Base-by-base conservation (phyloP, 2,329 filamentous ascomycete species). In the Blastomyces gilchristii region DNA sequence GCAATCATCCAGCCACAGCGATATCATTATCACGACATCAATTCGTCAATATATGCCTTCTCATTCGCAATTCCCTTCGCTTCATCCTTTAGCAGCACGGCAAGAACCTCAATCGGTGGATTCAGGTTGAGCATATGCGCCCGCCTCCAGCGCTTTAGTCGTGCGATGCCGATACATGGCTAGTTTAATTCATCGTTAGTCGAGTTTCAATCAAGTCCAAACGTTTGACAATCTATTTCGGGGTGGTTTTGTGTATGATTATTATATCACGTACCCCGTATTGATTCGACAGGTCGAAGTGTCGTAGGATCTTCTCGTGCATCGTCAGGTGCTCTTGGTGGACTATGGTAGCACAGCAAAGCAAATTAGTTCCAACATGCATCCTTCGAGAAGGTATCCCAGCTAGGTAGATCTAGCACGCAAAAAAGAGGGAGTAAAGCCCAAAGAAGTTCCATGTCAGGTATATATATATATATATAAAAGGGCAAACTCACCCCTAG, bases 251-350 rank as follows among this genome's bases (percentile, higher is more conserved):
- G 16, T 43, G 12, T 43, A 5, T 43, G 34, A 37, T 37, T 37
- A 37, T 37, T 6, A 58, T 16, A 52, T 25, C 3, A 85, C 89
- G 79, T 85, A 96, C 91, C 63, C 94, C 94, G 74, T 90, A 99
- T 71, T 96, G 90, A 65, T 84, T 90, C 71, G 87, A 94, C 68
- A 96, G 88, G 74, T 99, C 94, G 76, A 94, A 99, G 73, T 96
- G 90, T 66, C 93, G 82, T 70, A 97, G 76, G 34, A 97, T 85
- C 80, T 93, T 96, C 81, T 97, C 92, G 63, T 88, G 82, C 56
- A 89, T 68, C 12, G 80, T 82, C 68, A 97, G 72, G 2, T 81
- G 87, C 69, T 87, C 76, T 76, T 96, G 91, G 71, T 97, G 94
- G 45, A 96, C 86, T 79, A 56, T n/a, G 64, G 52, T 14, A 8